A percentile compares a stretch with the other conserved stretches of the same genome.
These are phyloP conservation scores for Teunomyces lycoperdinae DNA, from an alignment of 805 yeast genomes.

Conservation along the genomic window DNA sequence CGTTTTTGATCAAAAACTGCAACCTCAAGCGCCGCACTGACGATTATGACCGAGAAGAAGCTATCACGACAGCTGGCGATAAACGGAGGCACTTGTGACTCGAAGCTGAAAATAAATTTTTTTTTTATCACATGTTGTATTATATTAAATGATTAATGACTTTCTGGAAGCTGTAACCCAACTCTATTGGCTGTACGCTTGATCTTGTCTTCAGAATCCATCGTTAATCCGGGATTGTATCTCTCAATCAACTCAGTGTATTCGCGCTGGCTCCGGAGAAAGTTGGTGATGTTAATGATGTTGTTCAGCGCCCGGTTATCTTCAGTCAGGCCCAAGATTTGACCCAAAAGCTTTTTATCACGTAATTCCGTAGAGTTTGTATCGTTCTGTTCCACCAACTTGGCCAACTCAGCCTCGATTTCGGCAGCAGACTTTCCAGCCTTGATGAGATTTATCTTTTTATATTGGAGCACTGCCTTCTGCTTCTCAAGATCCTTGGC, in stretches of 20 bases:
- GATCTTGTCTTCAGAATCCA: conserved; percentile 76
- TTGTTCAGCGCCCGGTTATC: conserved; percentile 27
- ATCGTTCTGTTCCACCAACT: conserved; percentile 7
- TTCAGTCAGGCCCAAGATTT: conserved; percentile 18
- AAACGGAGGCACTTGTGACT: conserved; percentile 8
- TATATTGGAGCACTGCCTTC: conserved; percentile 46
- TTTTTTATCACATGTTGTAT: neutral
- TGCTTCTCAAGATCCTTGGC: conserved; percentile 42
- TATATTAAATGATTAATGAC: conserved; percentile 1
- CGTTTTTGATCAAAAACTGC: conserved; percentile 25
- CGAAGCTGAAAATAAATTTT: neutral
- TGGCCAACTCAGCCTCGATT: conserved; percentile 26
- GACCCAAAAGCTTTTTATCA: conserved; percentile 15
- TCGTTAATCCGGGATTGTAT: conserved; percentile 79
- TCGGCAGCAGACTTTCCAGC: conserved; percentile 33
- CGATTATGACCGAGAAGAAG: conserved; percentile 20
- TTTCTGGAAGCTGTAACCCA: conserved; percentile 57
- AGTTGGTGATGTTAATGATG: conserved; percentile 58
- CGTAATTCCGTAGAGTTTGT: conserved; percentile 6
- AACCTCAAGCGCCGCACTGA: conserved; percentile 27
- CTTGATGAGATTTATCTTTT: conserved; percentile 43
- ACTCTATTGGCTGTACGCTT: conserved; percentile 80
- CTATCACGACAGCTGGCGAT: conserved; percentile 11
- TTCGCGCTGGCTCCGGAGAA: conserved; percentile 67
- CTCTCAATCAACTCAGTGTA: conserved; percentile 78